Conservation (phyloP, 176 grass and related monocot species). For the Saccharum officinarum region DNA sequence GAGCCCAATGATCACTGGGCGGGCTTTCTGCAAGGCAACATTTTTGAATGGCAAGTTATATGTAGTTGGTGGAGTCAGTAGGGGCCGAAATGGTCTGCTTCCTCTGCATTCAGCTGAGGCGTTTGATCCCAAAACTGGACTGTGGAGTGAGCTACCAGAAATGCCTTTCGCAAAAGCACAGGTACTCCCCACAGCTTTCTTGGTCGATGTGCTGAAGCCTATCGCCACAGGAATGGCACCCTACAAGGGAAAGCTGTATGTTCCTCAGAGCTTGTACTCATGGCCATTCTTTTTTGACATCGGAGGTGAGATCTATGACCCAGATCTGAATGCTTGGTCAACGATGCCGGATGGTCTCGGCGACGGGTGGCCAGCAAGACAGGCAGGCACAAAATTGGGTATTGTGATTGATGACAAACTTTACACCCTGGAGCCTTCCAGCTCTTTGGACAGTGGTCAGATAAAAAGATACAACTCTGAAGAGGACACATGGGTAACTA, state of each 20-base stretch:
- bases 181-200: slow-evolving; percentile 65
- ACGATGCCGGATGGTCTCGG: slow-evolving; percentile 77
- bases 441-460: slow-evolving; percentile 65
- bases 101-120: slow-evolving; percentile 77
- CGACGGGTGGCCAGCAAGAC: slow-evolving; percentile 86
- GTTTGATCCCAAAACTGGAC: slow-evolving; percentile 70
- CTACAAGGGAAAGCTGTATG: slow-evolving; percentile 64
- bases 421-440: slow-evolving; percentile 77
- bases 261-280: slow-evolving; percentile 88
- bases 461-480: slow-evolving; percentile 74
- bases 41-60: slow-evolving; percentile 79
- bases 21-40: slow-evolving; percentile 87
- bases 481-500: slow-evolving; percentile 67
- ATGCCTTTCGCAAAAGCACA: slow-evolving; percentile 87
- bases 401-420: slow-evolving; percentile 64
- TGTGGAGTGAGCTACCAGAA: slow-evolving; percentile 65
- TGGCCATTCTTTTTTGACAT: slow-evolving; percentile 93
- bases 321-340: slow-evolving; percentile 56
- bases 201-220: slow-evolving; percentile 82
- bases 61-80: slow-evolving; percentile 83
- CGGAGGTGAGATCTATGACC: slow-evolving; percentile 88
- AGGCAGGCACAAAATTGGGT: slow-evolving; percentile 74
- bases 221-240: slow-evolving; percentile 77
- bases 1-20: slow-evolving; percentile 64
- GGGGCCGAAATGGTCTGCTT: slow-evolving; percentile 57